Conservation (phyloP, 805 yeast species). For the Geotrichum ghanense region DNA sequence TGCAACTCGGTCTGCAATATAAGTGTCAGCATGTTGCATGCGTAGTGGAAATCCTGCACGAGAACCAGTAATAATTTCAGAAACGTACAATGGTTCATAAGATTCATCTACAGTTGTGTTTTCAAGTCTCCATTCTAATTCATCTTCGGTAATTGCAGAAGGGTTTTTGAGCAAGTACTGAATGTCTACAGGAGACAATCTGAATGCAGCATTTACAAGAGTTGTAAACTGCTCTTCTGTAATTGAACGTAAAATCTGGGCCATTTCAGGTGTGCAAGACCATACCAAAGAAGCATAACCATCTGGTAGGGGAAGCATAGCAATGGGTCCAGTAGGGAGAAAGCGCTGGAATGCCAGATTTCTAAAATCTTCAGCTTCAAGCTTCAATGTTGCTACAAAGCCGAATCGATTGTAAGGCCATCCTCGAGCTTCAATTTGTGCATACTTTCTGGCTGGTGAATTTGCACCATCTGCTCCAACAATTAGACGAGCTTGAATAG, state of each 20-base stretch:
- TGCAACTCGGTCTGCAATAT: constrained; percentile 75
- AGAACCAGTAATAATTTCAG: constrained; percentile 45
- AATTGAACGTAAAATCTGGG: constrained; percentile 48
- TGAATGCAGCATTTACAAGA: constrained; percentile 76
- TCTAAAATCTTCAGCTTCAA: constrained; percentile 61
- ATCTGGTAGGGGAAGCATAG: constrained; percentile 78
- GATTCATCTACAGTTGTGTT: constrained; percentile 36
- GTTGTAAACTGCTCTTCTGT: constrained; percentile 53
- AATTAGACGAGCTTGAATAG: constrained; percentile 56
- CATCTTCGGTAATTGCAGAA: constrained; percentile 43
- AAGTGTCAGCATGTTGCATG: constrained; percentile 82
- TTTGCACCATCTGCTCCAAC: constrained; percentile 95
- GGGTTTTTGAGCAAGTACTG: constrained; percentile 46
- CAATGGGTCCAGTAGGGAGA: constrained; percentile 84
- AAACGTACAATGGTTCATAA: constrained; percentile 56
- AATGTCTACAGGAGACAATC: constrained; percentile 68
- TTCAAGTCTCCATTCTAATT: constrained; percentile 60
- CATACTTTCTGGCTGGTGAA: constrained; percentile 78
- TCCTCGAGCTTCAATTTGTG: constrained; percentile 78
- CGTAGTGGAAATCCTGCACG: constrained; percentile 85
- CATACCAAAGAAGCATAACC: constrained; percentile 87
- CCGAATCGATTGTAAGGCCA: constrained; percentile 88
- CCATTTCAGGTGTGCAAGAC: constrained; percentile 73
- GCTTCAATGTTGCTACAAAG: constrained; percentile 77
- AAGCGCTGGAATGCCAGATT: constrained; percentile 89